These are phyloP conservation scores for Flaveria floridana DNA, from an alignment of 140 eudicot species.

Conservation along the genomic window DNA sequence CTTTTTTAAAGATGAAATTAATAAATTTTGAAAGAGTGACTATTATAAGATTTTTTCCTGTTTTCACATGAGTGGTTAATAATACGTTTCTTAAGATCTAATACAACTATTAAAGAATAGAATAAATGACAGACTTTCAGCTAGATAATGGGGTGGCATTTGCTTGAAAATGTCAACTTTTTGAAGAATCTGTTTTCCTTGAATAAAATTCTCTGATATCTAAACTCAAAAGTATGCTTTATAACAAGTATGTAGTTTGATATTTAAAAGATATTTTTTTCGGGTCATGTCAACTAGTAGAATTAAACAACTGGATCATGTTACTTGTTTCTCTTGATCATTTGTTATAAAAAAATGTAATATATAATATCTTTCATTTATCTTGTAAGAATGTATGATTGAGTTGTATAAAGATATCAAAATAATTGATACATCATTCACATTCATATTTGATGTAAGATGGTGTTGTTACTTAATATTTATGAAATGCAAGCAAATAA, in stretches of 20 bases:
- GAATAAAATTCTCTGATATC: not conserved
- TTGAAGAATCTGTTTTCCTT: slow-evolving; percentile 4
- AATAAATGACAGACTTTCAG: slow-evolving; percentile 32
- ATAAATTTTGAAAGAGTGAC: too few species aligned
- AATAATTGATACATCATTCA: not conserved
- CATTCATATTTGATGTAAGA: not conserved
- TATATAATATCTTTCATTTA: not conserved
- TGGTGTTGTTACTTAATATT: not conserved
- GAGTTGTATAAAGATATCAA: not conserved
- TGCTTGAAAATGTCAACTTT: slow-evolving; percentile 31
- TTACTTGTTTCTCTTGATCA: not conserved
- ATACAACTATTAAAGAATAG: slow-evolving; percentile 4
- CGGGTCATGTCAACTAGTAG: slow-evolving; percentile 19
- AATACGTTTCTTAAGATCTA: slow-evolving; percentile 11
- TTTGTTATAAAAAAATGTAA: not conserved
- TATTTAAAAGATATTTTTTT: not conserved
- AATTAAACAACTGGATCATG: slow-evolving; percentile 26
- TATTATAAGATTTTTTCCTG: too few species aligned
- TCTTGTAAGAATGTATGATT: slow-evolving; percentile 5
- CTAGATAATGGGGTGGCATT: slow-evolving; percentile 19
- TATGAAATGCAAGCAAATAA: not conserved
- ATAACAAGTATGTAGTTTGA: slow-evolving; percentile 1
- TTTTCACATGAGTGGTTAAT: not conserved
- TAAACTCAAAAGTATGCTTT: not conserved
- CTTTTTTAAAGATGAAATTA: too few species aligned